Evolutionary conservation across 2,329 filamentous ascomycete genomes (phyloP).

Genomic region (Fusarium nygamai): DNA sequence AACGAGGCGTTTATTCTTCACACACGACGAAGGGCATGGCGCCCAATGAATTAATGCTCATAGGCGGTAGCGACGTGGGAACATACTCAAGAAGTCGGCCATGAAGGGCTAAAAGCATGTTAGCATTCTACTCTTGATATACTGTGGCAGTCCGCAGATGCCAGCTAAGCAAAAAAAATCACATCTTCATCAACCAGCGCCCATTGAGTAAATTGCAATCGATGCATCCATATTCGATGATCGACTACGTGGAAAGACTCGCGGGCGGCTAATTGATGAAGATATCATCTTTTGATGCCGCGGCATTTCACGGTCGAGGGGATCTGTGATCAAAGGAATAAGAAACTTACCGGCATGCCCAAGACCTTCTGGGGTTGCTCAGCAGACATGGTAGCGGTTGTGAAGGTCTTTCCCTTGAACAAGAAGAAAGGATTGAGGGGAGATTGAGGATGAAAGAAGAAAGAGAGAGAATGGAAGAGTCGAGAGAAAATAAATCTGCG

Average conservation of each 20-base stretch:
- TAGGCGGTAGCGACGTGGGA: slow-evolving; percentile 24
- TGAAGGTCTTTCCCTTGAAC: slow-evolving; percentile 53
- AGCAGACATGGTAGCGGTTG: slow-evolving; percentile 64
- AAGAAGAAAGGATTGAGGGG: slow-evolving; percentile 68
- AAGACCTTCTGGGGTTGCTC: slow-evolving; percentile 66
- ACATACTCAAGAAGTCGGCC: slow-evolving; percentile 99
- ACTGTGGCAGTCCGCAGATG: background rate
- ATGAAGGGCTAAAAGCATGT: slow-evolving; percentile 77
- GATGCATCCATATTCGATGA: slow-evolving; percentile 12
- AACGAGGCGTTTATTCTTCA: background rate
- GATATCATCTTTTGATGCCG: slow-evolving; percentile 37
- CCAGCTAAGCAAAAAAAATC: slow-evolving; percentile 5
- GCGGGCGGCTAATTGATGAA: slow-evolving; percentile 6
- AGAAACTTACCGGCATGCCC: slow-evolving; percentile 73
- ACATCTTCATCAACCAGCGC: background rate
- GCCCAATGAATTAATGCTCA: background rate
- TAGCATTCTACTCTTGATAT: slow-evolving; percentile 26
- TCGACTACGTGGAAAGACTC: slow-evolving; percentile 22
- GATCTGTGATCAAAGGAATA: slow-evolving; percentile 16
- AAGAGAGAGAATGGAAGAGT: slow-evolving; percentile 55
- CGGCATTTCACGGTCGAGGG: slow-evolving; percentile 43
- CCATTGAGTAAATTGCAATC: background rate
- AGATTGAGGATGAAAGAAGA: slow-evolving; percentile 62
- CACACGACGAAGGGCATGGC: background rate
- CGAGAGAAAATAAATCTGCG: slow-evolving; percentile 58